Percentiles rank a stretch among this genome's conserved stretches.
phyloP scores from a whole-genome alignment of 495 filamentous ascomycete genomes.

The Xylaria telfairii region DNA sequence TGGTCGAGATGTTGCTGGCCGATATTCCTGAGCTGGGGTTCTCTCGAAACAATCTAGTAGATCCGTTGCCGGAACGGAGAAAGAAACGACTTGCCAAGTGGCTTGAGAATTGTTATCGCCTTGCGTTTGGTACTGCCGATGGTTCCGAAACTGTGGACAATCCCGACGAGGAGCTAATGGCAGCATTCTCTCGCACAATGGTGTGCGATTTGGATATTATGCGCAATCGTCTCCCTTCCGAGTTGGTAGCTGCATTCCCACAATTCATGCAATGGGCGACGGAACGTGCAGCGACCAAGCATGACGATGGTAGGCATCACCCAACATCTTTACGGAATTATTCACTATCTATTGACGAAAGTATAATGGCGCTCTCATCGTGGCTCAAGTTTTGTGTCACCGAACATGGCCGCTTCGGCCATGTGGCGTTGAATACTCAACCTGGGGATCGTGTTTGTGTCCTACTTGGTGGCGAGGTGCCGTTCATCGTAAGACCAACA shows the following conservation, averaged over 20 bases:
- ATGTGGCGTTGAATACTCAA: conserved; percentile 11
- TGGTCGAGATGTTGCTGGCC: conserved; percentile 16
- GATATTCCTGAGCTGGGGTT: conserved; percentile 9
- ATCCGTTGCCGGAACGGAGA: not conserved
- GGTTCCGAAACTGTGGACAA: not conserved
- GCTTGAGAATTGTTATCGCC: not conserved
- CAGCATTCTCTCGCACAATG: conserved; percentile 24
- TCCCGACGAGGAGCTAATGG: conserved; percentile 6
- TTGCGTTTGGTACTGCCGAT: conserved; percentile 1
- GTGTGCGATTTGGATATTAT: conserved; percentile 26
- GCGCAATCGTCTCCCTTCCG: conserved; percentile 29
- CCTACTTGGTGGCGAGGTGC: conserved; percentile 37
- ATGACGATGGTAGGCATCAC: not conserved
- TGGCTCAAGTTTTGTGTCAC: conserved; percentile 28
- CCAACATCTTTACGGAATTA: not conserved
- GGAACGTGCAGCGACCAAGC: not conserved
- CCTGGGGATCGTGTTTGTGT: conserved; percentile 36
- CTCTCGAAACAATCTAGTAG: not conserved
- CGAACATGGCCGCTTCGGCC: conserved; percentile 27
- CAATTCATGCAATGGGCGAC: conserved; percentile 26
- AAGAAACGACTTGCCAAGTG: not conserved
- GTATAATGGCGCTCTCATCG: not conserved
- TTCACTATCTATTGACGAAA: not conserved
- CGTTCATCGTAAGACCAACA: conserved; percentile 32
- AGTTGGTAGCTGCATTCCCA: conserved; percentile 20